Base-by-base conservation (phyloP, 2,329 filamentous ascomycete genomes). In the Dactylellina parvicollis region DNA sequence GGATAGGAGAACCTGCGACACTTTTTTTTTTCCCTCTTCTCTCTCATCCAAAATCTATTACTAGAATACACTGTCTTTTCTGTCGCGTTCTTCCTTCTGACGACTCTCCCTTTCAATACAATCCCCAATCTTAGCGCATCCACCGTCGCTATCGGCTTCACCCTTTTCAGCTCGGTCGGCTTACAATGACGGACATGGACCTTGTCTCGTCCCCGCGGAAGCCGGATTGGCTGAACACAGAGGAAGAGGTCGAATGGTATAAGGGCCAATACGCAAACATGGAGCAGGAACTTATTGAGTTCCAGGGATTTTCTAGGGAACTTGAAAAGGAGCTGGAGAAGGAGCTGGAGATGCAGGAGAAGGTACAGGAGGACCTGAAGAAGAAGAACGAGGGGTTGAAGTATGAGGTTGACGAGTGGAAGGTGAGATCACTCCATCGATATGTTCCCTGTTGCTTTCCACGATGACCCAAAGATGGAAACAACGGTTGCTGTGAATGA, bases 401-500 rank as follows among this genome's bases (percentile, higher is more conserved):
- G 54, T 99, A 92, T 79, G 93, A 98, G 81, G 93, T 95, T 0
- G 92, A 98, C 69, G 95, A 99, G 82, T 99, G 95, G 95, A 98
- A 98, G 89, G 92, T 94, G 83, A 81, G 86, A 79, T 54, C 36
- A 32, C 55, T 49, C 20, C n/a, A 24, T 52, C 24, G 20, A 16
- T 22, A 22, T 40, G 14, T 46, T 24, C 24, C 16, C 24, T 2
- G 5, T 18, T 18, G 8, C 16, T 10, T 4, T 18, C 4, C n/a
- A 38, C 3, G 4, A 4, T n/a, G 10, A n/a, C 4, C 16, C 34
- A 5, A n/a, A 5, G 34, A 38, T 9, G 34, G 34, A 9, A 20
- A 30, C 47, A 18, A 52, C 4, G 16, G 4, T 4, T 7, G 30
- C 32, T 12, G 32, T 52, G 12, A 5, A 44, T 7, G 22, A 10